phyloP scores from a whole-genome alignment of 1,139 yeast genomes.

The Pichia sp. region DNA sequence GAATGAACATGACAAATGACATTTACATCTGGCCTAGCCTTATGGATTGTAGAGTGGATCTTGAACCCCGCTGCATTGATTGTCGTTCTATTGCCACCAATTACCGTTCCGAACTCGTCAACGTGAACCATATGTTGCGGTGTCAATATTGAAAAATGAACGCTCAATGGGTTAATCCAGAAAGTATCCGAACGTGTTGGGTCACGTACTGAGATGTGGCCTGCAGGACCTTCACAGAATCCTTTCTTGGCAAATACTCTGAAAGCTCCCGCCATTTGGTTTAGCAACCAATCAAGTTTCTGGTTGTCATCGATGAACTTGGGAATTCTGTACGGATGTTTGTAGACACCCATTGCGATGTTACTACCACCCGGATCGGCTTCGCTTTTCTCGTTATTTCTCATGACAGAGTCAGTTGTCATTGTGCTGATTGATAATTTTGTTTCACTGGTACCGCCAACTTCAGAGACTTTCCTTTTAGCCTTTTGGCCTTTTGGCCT shows the following conservation, averaged over 20 bases:
- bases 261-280: conserved; percentile 76
- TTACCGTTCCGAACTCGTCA: conserved; percentile 57
- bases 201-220: conserved; percentile 70
- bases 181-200: conserved; percentile 61
- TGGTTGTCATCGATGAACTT: conserved; percentile 37
- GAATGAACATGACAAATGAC: conserved; percentile 81
- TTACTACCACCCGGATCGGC: too few relatives aligned
- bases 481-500: too few relatives aligned
- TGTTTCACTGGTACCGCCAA: too few relatives aligned
- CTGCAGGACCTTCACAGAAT: conserved; percentile 65
- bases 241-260: conserved; percentile 66
- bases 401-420: too few relatives aligned
- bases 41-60: conserved; percentile 67
- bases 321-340: conserved; percentile 31
- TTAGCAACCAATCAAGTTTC: conserved; percentile 52
- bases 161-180: conserved; percentile 72
- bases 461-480: too few relatives aligned
- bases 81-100: conserved; percentile 37
- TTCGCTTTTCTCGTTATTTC: too few relatives aligned
- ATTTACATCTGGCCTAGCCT: conserved; percentile 66
- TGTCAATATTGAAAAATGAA: conserved; percentile 58
- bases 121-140: conserved; percentile 70
- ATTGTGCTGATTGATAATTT: too few relatives aligned
- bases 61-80: conserved; percentile 73
- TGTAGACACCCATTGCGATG: conserved; percentile 34